Evolutionary conservation across 352 stramenopile genomes (phyloP).

Genomic region (Achlya hypogyna): DNA sequence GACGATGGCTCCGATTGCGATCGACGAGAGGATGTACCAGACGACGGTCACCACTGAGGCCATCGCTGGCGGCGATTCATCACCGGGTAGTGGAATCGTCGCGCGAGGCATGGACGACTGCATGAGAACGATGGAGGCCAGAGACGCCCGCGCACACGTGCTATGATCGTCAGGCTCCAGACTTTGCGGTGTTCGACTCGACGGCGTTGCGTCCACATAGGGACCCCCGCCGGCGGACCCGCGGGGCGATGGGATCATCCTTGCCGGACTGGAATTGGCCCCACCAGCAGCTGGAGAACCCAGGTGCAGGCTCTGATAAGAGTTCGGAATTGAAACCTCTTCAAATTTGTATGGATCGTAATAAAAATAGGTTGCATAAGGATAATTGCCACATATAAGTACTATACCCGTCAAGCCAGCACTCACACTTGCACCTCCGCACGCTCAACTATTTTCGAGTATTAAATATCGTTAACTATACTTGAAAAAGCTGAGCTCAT

Average conservation of each 20-base stretch:
- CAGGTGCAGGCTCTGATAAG: too few relatives aligned
- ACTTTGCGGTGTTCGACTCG: neutral
- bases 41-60: neutral
- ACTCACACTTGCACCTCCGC: too few relatives aligned
- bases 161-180: neutral
- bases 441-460: too few relatives aligned
- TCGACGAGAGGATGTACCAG: conserved; percentile 13
- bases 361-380: too few relatives aligned
- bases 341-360: neutral
- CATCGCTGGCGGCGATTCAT: neutral
- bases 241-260: neutral
- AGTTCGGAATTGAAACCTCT: neutral
- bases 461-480: too few relatives aligned
- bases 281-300: too few relatives aligned
- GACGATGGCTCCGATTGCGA: conserved; percentile 9
- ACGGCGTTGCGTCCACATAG: neutral
- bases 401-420: too few relatives aligned
- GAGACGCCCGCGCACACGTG: neutral
- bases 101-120: neutral
- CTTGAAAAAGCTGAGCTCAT: too few relatives aligned
- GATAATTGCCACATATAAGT: too few relatives aligned
- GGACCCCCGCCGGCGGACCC: neutral
- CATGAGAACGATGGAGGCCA: neutral
- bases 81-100: neutral
- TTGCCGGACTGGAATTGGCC: neutral